Evolutionary conservation across 176 grass and related monocot genomes (phyloP), one percentile per base, ranked within the genome.

Genomic region (Cocos nucifera): DNA sequence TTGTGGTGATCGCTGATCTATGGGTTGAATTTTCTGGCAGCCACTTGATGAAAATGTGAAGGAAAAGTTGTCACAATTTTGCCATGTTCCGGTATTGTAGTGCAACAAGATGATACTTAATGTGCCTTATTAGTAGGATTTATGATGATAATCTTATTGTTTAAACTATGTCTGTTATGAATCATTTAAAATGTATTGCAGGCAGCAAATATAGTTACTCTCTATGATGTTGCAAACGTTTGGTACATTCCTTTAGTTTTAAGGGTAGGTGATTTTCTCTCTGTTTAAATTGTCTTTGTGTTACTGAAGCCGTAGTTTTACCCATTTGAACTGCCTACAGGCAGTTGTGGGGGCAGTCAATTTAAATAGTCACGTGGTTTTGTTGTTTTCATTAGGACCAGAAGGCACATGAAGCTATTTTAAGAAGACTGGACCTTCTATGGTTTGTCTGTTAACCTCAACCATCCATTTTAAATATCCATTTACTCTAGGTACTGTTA

Each of bases 181-280:
- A 64, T 3, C 26, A 27, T 53, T 68, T 62, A 14, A 66, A 51
- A 71, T 50, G 61, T 29, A 17, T 64, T 57, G 24, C 56, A 83
- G 80, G 70, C 18, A 60, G 73, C 59, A 20, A 69, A 72, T 53
- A 73, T 83, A 55, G 61, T 83, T 50, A 83, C 73, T 18, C 74
- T 83, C 44, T 63, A 67, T 73, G 73, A 83, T 63, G 80, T 83
- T 29, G 14, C 80, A 52, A 77, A 83, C 54, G 69, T 83, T 51
- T 83, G 80, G 73, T 68, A 58, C 17, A 67, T 83, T 35, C 80
- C 80, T 66, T 67, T 83, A 58, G 56, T 83, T 59, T 50, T 83
- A 52, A 51, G 17, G 68, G 80, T 83, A 51, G 17, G 56, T 56
- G 15, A 57, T 44, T 44, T 44, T 44, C 35, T 44, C 12, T 44